Evolutionary conservation across 371 early-diverging fungal genomes (phyloP).

Genomic region (Zancudomyces culisetae): DNA sequence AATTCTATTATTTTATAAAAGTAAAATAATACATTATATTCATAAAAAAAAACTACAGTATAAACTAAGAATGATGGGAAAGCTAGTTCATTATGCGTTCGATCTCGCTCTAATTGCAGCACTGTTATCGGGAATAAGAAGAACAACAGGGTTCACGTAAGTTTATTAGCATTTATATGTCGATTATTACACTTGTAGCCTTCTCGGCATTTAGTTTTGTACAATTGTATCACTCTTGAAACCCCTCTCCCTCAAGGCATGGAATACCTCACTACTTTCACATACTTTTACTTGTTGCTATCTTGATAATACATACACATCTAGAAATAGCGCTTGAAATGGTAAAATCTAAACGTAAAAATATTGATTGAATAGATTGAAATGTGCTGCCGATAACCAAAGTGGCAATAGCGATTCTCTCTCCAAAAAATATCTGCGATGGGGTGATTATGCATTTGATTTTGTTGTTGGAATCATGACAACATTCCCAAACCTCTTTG

Average conservation of each 20-base stretch:
- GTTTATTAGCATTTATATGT: neutral
- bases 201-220: too few relatives aligned
- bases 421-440: neutral
- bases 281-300: too few relatives aligned
- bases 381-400: neutral
- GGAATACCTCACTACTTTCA: too few relatives aligned
- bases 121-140: neutral
- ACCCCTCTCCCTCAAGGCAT: too few relatives aligned
- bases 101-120: neutral
- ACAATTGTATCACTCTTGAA: too few relatives aligned
- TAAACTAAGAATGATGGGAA: neutral
- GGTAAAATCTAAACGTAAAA: too few relatives aligned
- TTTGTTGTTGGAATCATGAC: slow-evolving; percentile 1
- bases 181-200: neutral
- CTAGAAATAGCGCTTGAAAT: too few relatives aligned
- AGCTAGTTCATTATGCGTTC: neutral
- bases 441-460: neutral
- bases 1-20: too few relatives aligned
- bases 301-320: too few relatives aligned
- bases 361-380: too few relatives aligned
- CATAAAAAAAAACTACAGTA: neutral
- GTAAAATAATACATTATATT: too few relatives aligned
- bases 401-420: neutral
- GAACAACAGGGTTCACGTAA: neutral
- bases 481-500: neutral